Base-by-base conservation (phyloP, 495 filamentous ascomycete species). In the Saxophila tyrrhenica region DNA sequence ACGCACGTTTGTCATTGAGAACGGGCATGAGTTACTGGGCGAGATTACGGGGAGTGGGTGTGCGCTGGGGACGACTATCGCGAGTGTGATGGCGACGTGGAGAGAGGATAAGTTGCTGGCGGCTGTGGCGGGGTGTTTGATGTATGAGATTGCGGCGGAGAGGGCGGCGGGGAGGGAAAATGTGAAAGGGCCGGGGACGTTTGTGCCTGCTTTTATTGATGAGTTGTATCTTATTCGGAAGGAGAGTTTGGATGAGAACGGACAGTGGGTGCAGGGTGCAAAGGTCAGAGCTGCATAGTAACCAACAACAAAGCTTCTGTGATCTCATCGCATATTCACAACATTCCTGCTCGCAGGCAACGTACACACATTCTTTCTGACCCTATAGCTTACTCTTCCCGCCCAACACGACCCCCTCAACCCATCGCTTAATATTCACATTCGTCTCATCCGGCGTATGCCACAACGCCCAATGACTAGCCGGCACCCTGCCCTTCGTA, bases 31-130 rank as follows among this genome's bases (percentile, higher is more conserved):
- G 54, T 82, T 83, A 42, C 77, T 96, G 0, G 84, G 83, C n/a
- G 70, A 75, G 56, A 84, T 96, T 20, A 95, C 91, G 0, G 92
- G 91, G 24, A 91, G 81, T 50, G 91, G 91, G 1, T 98, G 91
- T 64, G 81, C 83, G 3, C 75, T 98, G 9, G 89, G 90, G 7
- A 89, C 88, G 1, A 78, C 83, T 1, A 79, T 94, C 50, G 86
- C 86, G 8, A 81, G 86, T 22, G 84, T 81, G 62, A 60, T 94
- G 23, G 82, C 85, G 2, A 76, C 72, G 2, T 65, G 78, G 45
- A 69, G 70, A 3, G 69, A 71, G 8, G 80, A 88, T 62, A 82
- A 78, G 66, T 67, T 85, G 29, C 70, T 91, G n/a, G 78, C 76
- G 9, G 81, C 86, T 0, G 65, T 87, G 7, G 78, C 87, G 5